These are phyloP conservation scores for Coemansia sp. DNA, from an alignment of 192 early-diverging fungal species.

Conservation along the genomic window DNA sequence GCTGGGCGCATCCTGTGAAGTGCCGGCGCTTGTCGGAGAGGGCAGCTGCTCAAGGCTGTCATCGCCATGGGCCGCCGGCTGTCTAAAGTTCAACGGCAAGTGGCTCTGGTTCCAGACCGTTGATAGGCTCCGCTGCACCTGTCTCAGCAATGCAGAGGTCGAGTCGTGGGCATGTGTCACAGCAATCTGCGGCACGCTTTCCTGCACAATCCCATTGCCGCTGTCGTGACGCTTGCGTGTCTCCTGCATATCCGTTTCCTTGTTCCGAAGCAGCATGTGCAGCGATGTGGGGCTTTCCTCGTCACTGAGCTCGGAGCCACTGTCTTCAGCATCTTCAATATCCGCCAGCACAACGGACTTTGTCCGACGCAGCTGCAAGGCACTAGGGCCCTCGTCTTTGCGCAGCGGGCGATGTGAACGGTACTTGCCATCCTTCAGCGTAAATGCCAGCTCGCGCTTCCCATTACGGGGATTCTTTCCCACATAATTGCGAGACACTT, in stretches of 20 bases:
- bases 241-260: background rate
- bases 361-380: background rate
- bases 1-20: background rate
- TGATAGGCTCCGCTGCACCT: constrained; percentile 16
- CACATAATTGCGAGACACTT: constrained; percentile 29
- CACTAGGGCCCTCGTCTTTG: background rate
- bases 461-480: constrained; percentile 23
- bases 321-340: background rate
- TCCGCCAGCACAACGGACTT: background rate
- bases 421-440: constrained; percentile 45
- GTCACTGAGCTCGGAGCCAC: background rate
- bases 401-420: constrained; percentile 15
- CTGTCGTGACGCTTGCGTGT: constrained; percentile 9
- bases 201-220: background rate
- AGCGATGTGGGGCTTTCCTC: background rate
- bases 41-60: constrained; percentile 8
- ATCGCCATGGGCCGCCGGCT: background rate
- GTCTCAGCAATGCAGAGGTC: background rate
- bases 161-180: no score
- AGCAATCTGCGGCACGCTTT: background rate
- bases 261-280: background rate
- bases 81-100: background rate
- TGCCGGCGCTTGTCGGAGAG: constrained; percentile 22
- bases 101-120: constrained; percentile 1
- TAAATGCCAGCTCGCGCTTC: constrained; percentile 23